These are phyloP conservation scores for Eimeria tenella DNA, from an alignment of 169 alveolate species.

Conservation along the genomic window DNA sequence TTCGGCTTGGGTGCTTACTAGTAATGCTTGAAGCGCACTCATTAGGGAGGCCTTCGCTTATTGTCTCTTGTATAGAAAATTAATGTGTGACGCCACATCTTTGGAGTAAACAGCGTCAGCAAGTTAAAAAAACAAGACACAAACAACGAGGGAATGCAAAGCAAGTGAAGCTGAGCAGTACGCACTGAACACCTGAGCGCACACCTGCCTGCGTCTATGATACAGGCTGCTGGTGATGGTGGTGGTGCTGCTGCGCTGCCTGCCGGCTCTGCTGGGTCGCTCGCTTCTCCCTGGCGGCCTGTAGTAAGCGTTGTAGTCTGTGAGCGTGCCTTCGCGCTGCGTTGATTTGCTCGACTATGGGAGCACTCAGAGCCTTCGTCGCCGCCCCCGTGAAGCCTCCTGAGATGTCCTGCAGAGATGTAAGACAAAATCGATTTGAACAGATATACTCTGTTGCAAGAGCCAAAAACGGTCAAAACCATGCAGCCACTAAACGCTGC, in stretches of 20 bases:
- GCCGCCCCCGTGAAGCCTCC: slow-evolving; percentile 79
- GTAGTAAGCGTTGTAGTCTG: slow-evolving; percentile 53
- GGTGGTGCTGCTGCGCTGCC: slow-evolving; percentile 2
- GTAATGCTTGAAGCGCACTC: too few relatives aligned
- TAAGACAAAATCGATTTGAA: background rate
- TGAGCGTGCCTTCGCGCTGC: slow-evolving; percentile 68
- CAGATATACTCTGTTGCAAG: background rate
- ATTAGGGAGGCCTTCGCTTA: too few relatives aligned
- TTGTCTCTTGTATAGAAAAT: too few relatives aligned
- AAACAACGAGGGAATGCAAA: too few relatives aligned
- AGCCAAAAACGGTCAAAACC: background rate
- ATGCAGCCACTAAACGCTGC: too few relatives aligned
- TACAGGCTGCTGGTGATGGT: background rate
- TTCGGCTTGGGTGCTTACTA: too few relatives aligned
- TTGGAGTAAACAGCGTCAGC: too few relatives aligned
- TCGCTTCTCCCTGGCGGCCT: slow-evolving; percentile 32
- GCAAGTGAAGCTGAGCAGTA: too few relatives aligned
- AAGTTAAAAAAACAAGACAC: too few relatives aligned
- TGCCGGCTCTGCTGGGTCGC: slow-evolving; percentile 5
- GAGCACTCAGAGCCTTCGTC: slow-evolving; percentile 79
- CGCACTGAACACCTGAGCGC: too few relatives aligned
- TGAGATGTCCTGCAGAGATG: background rate
- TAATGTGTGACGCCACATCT: too few relatives aligned
- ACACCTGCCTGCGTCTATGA: too few relatives aligned
- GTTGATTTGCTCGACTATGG: slow-evolving; percentile 65